Conservation (phyloP, 2,329 filamentous ascomycete species). For the Fusarium austroafricanum region DNA sequence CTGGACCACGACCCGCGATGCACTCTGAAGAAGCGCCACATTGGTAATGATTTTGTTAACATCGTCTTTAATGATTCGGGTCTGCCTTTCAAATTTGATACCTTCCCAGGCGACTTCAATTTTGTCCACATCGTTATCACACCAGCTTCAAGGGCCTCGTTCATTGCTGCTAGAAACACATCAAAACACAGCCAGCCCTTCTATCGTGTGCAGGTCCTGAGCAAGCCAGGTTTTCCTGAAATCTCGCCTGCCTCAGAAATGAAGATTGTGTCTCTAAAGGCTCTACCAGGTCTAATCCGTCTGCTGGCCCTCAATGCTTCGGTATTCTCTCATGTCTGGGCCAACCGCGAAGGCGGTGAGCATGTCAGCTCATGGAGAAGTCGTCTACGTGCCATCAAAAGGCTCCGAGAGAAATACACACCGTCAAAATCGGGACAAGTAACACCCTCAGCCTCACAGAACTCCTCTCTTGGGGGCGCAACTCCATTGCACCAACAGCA, state of each 20-base stretch:
- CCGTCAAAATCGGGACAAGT: constrained; percentile 54
- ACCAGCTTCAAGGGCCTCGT: constrained; percentile 82
- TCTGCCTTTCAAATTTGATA: constrained; percentile 87
- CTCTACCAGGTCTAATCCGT: constrained; percentile 86
- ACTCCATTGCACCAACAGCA: constrained; percentile 38
- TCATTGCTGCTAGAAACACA: constrained; percentile 71
- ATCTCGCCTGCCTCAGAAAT: constrained; percentile 90
- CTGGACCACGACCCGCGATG: constrained; percentile 79
- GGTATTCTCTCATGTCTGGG: constrained; percentile 94
- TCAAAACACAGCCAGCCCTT: constrained; percentile 64
- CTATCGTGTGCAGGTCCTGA: constrained; percentile 91
- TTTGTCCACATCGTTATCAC: constrained; percentile 97
- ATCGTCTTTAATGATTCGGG: constrained; percentile 98
- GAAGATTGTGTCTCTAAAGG: constrained; percentile 87
- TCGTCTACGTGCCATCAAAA: constrained; percentile 85
- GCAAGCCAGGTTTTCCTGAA: constrained; percentile 88
- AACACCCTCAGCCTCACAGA: constrained; percentile 47
- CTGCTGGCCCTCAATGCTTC: constrained; percentile 92
- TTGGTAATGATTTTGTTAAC: constrained; percentile 98
- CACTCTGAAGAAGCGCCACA: constrained; percentile 90
- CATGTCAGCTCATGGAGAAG: constrained; percentile 91
- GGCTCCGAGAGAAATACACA: constrained; percentile 77
- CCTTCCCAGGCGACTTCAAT: constrained; percentile 94
- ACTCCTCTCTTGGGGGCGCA: constrained; percentile 46
- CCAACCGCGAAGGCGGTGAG: constrained; percentile 78